Base-by-base conservation (phyloP, 75 land plant species). In the Pseudotsuga menziesii region DNA sequence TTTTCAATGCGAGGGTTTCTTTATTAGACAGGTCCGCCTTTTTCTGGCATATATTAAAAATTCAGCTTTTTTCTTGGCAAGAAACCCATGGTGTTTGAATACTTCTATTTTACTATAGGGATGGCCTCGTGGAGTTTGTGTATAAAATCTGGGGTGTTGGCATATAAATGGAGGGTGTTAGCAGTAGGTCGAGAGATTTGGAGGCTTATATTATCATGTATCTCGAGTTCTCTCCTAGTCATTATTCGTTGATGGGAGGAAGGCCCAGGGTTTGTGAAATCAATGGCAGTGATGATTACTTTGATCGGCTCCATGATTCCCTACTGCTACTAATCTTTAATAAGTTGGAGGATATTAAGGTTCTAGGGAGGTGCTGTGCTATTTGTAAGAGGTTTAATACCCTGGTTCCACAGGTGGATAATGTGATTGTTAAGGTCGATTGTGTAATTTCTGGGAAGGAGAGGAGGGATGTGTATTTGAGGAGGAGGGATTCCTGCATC, bases 331-430 rank as follows among this genome's bases (percentile, higher is more conserved):
- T 85, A 9, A 81, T 97, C 79, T 88, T 97, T 83, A 97, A 97
- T 92, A 86, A 81, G 77, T 75, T 92, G 79, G 92, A 84, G 14
- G 99, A 97, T 75, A 90, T 97, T 70, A 97, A 97, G 82, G 86
- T 89, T 23, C 87, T 97, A 4, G 98, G 99, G 27, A 85, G 98
- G 22, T 96, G 99, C 93, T 94, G 89, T 78, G 92, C 90, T 48
- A 94, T 97, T n/a, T 94, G 93, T n/a, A 87, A 83, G 41, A 77
- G 99, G n/a, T 97, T 97, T 85, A 81, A 89, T 64, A 56, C 86
- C n/a, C 76, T 94, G 32, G 90, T 85, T 61, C 86, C 89, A 3
- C 88, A 88, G 75, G 99, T 91, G 44, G 93, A 92, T 25, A 79
- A 85, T 86, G 92, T 97, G 55, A 79, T 89, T 48, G 95, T 97